phyloP scores from a whole-genome alignment of 2,329 filamentous ascomycete species.

The Arachnomyces sp. region DNA sequence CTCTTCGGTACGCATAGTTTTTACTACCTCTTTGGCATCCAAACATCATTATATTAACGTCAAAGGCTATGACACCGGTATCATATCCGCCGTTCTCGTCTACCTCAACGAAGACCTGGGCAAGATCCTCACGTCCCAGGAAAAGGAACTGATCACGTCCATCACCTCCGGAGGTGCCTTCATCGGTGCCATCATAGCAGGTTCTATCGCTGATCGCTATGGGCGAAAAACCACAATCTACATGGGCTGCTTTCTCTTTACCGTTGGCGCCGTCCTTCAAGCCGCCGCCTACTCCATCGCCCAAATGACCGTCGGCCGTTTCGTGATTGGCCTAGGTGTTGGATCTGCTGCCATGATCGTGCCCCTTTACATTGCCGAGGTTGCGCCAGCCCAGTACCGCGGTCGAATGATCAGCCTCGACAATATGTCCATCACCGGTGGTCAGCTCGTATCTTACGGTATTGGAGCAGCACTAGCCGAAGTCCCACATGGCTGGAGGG shows the following conservation, averaged over 20 bases:
- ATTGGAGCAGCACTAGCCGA: conserved; percentile 35
- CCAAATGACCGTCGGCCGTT: conserved; percentile 35
- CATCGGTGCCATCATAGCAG: conserved; percentile 33
- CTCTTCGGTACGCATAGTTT: too few relatives aligned
- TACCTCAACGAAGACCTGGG: conserved; percentile 27
- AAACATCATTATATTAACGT: too few relatives aligned
- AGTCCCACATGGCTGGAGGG: conserved; percentile 42
- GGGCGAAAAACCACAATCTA: conserved; percentile 44
- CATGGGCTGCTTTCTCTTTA: conserved; percentile 30
- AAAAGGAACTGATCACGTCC: conserved; percentile 46
- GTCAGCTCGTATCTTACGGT: conserved; percentile 32
- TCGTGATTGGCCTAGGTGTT: conserved; percentile 44
- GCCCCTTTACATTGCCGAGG: conserved; percentile 21
- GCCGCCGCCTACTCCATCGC: conserved; percentile 26
- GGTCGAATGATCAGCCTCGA: conserved; percentile 15
- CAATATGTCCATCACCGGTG: conserved; percentile 27
- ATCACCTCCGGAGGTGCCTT: conserved; percentile 43
- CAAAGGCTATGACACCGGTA: conserved; percentile 42
- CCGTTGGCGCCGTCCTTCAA: conserved; percentile 24
- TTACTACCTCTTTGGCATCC: too few relatives aligned
- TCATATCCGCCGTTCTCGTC: conserved; percentile 39
- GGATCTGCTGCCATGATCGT: conserved; percentile 43
- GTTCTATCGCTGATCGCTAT: too few relatives aligned
- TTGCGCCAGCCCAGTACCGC: conserved; percentile 14
- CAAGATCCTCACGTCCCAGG: conserved; percentile 28